These are phyloP conservation scores for Lipomyces mesembrius DNA, from an alignment of 805 yeast genomes.

Conservation along the genomic window DNA sequence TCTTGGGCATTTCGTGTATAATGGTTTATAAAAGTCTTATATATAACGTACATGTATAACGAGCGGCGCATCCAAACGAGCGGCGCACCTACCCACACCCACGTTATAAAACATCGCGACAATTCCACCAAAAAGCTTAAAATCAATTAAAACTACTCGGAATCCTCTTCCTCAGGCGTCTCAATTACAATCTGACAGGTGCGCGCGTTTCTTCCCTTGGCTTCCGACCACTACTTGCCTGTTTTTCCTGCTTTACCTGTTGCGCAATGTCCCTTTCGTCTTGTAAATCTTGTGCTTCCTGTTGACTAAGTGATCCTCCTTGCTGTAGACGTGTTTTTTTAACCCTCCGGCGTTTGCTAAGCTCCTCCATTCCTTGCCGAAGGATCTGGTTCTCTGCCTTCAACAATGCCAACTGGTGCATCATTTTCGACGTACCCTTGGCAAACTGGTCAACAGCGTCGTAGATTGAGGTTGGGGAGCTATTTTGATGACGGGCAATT, in stretches of 20 bases:
- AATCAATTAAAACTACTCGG: too few relatives aligned
- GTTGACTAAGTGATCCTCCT: not conserved
- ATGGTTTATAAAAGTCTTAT: not conserved
- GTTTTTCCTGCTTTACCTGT: slow-evolving; percentile 11
- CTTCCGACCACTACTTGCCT: slow-evolving; percentile 21
- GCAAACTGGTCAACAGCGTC: not conserved
- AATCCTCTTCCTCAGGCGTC: too few relatives aligned
- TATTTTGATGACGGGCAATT: slow-evolving; percentile 3
- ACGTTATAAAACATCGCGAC: too few relatives aligned
- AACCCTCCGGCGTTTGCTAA: not conserved
- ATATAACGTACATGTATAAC: not conserved
- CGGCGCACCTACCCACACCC: too few relatives aligned
- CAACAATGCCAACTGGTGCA: slow-evolving; percentile 4
- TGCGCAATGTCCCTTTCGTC: too few relatives aligned
- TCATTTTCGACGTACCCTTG: not conserved
- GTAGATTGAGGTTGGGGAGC: slow-evolving; percentile 3
- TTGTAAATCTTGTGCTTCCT: too few relatives aligned
- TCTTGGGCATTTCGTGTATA: not conserved
- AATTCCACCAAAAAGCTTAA: too few relatives aligned
- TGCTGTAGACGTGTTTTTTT: not conserved
- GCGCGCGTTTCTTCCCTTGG: slow-evolving; percentile 12
- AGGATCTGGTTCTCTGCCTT: not conserved
- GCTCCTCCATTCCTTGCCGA: not conserved
- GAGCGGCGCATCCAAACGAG: too few relatives aligned
- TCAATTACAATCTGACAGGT: too few relatives aligned